Evolutionary conservation across 2,329 filamentous ascomycete species (phyloP), one percentile per base, ranked within the genome.

Genomic region (Lomentospora prolificans): DNA sequence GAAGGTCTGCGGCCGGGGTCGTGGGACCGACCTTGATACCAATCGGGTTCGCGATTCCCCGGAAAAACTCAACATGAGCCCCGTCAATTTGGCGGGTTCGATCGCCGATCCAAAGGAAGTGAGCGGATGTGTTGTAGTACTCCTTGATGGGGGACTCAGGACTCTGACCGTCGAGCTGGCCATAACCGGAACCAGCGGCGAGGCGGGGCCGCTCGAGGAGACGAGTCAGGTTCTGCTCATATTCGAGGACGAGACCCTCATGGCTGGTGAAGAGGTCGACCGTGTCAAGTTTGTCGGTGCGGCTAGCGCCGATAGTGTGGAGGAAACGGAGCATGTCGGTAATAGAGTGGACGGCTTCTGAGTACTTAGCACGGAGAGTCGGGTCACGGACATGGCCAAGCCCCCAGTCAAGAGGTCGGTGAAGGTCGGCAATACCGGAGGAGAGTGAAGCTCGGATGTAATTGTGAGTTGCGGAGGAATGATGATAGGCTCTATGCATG

Each of bases 61-160:
- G 87, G 80, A 97, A 95, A 77, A 95, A 99, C 72, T 99, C 94
- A 59, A 99, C 87, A 70, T 99, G 94, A 0, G 87, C 92, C 63
- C 92, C 89, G 66, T 94, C 87, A 50, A 96, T 82, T 71, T 97
- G 92, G 50, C 94, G 84, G 2, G 94, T 99, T 61, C 94, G 88
- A 70, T 99, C 94, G 55, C 94, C 94, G 64, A 99, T 95, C 94
- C 94, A 99, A 68, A 99, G 80, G 75, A 99, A 97, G 69, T 99
- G 94, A 0, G 90, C 89, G 3, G 90, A 95, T 0, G 92, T 97
- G 71, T 96, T 87, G 74, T 95, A 97, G 79, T 89, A 95, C 64
- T 85, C 84, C 64, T 81, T 81, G 14, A 70, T 64, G 53, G 61
- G 56, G 51, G 48, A 62, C 58, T 22, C 60, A 59, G 8, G 60